phyloP scores from a whole-genome alignment of 2,329 filamentous ascomycete species.

The Colletotrichum tanaceti region DNA sequence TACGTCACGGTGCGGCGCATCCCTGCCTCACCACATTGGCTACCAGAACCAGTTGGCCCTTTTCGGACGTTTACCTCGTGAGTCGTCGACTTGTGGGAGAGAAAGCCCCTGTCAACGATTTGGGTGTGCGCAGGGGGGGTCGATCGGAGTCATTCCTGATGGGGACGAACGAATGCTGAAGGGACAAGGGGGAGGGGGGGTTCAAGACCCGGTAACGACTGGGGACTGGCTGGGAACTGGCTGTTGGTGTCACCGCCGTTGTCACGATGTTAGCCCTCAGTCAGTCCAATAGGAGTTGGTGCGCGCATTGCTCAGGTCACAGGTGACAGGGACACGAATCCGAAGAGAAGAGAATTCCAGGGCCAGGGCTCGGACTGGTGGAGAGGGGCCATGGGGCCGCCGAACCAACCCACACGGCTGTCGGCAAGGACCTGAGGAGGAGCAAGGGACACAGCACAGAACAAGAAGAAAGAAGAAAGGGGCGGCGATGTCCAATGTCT shows the following conservation, averaged over 20 bases:
- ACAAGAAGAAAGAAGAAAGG: slow-evolving; percentile 11
- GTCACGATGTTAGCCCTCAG: slow-evolving; percentile 33
- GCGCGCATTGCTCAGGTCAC: slow-evolving; percentile 7
- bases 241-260: slow-evolving; percentile 36
- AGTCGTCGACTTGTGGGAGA: slow-evolving; percentile 11
- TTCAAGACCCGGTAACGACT: slow-evolving; percentile 20
- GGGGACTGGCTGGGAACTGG: slow-evolving; percentile 13
- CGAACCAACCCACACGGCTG: slow-evolving; percentile 26
- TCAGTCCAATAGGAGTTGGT: slow-evolving; percentile 23
- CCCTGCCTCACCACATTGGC: slow-evolving; percentile 37
- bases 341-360: slow-evolving; percentile 26
- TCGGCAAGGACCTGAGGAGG: slow-evolving; percentile 25
- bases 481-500: slow-evolving; percentile 19
- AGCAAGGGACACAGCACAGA: slow-evolving; percentile 20
- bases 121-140: slow-evolving; percentile 20
- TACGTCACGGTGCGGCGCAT: slow-evolving; percentile 40
- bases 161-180: slow-evolving; percentile 16
- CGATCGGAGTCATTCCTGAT: slow-evolving; percentile 19
- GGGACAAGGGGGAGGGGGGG: slow-evolving; percentile 5
- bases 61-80: slow-evolving; percentile 22
- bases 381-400: slow-evolving; percentile 40
- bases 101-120: slow-evolving; percentile 23
- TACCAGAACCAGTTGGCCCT: not conserved
- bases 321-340: slow-evolving; percentile 6
- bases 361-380: slow-evolving; percentile 30